Conservation (phyloP, 441 rosid species). For the Pelargonium citronellum region DNA sequence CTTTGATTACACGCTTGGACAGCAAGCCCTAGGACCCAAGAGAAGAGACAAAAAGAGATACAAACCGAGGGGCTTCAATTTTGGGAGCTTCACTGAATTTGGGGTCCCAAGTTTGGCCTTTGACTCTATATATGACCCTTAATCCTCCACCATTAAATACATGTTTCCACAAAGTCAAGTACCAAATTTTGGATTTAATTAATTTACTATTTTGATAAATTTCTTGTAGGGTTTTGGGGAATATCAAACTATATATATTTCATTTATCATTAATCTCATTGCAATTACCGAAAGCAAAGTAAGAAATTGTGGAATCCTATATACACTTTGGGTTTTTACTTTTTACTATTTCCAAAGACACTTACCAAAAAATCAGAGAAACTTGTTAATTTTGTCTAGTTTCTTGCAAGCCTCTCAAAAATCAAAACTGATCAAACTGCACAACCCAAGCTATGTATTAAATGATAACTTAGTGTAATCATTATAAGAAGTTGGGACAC, state of each 20-base stretch:
- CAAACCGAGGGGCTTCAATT: slow-evolving; percentile 53
- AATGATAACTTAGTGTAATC: no score
- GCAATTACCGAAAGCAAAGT: neutral
- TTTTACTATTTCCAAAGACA: no score
- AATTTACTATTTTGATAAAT: neutral
- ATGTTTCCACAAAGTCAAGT: slow-evolving; percentile 9
- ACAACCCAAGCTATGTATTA: no score
- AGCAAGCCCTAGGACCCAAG: slow-evolving; percentile 48
- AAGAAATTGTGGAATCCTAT: slow-evolving; percentile 1
- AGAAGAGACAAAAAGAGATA: slow-evolving; percentile 56
- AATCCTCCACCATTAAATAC: slow-evolving; percentile 37
- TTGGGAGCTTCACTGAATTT: slow-evolving; percentile 64
- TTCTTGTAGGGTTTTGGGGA: slow-evolving; percentile 1
- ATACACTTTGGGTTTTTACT: no score
- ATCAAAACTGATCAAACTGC: no score
- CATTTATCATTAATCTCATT: neutral
- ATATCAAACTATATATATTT: neutral
- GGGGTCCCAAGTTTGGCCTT: slow-evolving; percentile 54
- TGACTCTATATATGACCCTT: slow-evolving; percentile 33
- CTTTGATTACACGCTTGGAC: slow-evolving; percentile 60
- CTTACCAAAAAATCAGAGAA: no score
- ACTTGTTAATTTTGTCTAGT: no score
- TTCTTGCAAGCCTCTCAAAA: no score
- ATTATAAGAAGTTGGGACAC: no score
- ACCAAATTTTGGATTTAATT: neutral